A percentile compares a stretch with the other conserved stretches of the same genome.
Evolutionary conservation across 257 asterid genomes (phyloP).

Genomic region (Solanum infundibuliforme): DNA sequence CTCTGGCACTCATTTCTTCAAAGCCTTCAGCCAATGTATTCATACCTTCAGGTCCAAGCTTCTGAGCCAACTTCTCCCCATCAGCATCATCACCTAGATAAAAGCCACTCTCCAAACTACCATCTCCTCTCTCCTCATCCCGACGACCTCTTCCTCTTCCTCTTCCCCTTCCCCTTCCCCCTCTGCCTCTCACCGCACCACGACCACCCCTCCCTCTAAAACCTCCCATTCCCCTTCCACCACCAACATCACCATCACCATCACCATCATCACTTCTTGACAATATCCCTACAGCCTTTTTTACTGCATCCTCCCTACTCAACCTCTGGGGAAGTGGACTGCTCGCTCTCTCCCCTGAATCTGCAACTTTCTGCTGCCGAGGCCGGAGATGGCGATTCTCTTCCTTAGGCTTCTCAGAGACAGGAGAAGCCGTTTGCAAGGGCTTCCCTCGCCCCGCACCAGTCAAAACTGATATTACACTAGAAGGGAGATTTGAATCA

Average conservation of each 20-base stretch:
- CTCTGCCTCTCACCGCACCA: conserved; percentile 22
- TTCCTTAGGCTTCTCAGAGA: conserved; percentile 18
- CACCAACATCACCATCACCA: conserved; percentile 4
- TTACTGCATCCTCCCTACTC: conserved; percentile 45
- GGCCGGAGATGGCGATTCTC: conserved; percentile 49
- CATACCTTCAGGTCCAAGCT: conserved; percentile 62
- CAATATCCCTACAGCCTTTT: conserved; percentile 40
- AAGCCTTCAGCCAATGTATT: conserved; percentile 44
- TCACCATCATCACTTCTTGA: conserved; percentile 22
- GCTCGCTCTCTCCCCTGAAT: background rate
- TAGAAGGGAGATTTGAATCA: conserved; percentile 11
- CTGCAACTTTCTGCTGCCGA: background rate
- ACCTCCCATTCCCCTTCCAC: conserved; percentile 8
- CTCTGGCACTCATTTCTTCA: conserved; percentile 51
- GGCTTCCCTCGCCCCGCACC: conserved; percentile 79
- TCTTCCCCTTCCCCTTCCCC: conserved; percentile 6
- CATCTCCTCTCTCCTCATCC: conserved; percentile 22
- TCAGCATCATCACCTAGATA: conserved; percentile 42
- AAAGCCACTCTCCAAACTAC: conserved; percentile 20
- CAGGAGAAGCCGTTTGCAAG: background rate
- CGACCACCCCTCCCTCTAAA: conserved; percentile 27
- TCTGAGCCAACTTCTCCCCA: conserved; percentile 52
- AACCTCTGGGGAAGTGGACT: conserved; percentile 18
- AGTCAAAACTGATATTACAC: conserved; percentile 9
- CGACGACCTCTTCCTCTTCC: conserved; percentile 16